Evolutionary conservation across 2,329 filamentous ascomycete genomes (phyloP).

Genomic region (Rachicladosporium sp.): DNA sequence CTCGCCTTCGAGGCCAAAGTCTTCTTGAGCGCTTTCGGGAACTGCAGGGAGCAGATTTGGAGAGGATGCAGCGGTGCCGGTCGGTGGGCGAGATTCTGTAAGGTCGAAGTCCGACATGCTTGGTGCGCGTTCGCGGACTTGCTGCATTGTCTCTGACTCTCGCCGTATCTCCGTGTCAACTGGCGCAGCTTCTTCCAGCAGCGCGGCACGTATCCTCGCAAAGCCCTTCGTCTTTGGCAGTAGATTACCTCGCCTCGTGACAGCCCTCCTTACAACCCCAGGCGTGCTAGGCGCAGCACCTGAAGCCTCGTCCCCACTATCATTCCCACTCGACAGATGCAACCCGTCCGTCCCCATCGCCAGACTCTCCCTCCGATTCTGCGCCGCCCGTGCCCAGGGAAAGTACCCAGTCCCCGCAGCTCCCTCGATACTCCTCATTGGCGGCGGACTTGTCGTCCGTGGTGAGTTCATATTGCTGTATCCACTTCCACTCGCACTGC

Average conservation of each 20-base stretch:
- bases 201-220: constrained; percentile 77
- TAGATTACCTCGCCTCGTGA: constrained; percentile 79
- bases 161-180: constrained; percentile 79
- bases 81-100: constrained; percentile 30
- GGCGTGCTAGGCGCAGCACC: constrained; percentile 42
- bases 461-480: constrained; percentile 56
- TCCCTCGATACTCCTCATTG: constrained; percentile 42
- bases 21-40: constrained; percentile 50
- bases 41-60: constrained; percentile 50
- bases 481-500: constrained; percentile 50
- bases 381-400: constrained; percentile 27
- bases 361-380: constrained; percentile 64
- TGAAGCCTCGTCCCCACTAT: constrained; percentile 58
- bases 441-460: constrained; percentile 67
- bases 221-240: constrained; percentile 94
- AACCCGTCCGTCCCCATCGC: constrained; percentile 83
- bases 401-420: constrained; percentile 30
- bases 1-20: constrained; percentile 39
- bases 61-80: constrained; percentile 52
- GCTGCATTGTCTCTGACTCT: constrained; percentile 89
- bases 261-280: constrained; percentile 67
- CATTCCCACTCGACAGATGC: constrained; percentile 65
- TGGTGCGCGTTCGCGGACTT: constrained; percentile 78
- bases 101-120: constrained; percentile 26
- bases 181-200: constrained; percentile 78